Evolutionary conservation across 2,329 filamentous ascomycete species (phyloP), one percentile per base, ranked within the genome.

Genomic region (Colletotrichum sp.): DNA sequence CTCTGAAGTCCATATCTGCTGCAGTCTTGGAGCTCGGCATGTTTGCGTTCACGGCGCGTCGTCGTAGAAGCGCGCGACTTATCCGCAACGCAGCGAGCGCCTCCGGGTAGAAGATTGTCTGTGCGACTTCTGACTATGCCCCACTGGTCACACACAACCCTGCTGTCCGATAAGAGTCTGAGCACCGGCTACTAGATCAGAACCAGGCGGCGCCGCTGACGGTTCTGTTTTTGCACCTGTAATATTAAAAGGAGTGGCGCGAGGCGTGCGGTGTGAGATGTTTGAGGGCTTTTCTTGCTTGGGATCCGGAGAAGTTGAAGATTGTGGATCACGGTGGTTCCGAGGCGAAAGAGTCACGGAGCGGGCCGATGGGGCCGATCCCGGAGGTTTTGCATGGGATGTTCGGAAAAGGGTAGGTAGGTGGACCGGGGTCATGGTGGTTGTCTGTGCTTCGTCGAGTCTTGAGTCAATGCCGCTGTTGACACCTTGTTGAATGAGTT

Each of bases 1-100:
- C 83, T 78, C 82, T 80, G 75, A 87, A 90, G 72, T 90, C 86
- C 80, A 89, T 85, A 4, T 66, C 74, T 60, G 66, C 16, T 63
- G 28, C 59, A 13, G n/a, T 25, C 11, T 73, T 36, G 15, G 27
- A 44, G 25, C 19, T 28, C 28, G 59, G 11, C 64, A 32, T 68
- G 8, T 67, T 27, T 25, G 19, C 11, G 22, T 52, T 32, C 61
- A 27, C 22, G 27, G 55, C 55, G 55, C 27, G 55, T 59, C 25
- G 22, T 25, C 55, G 55, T 59, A 25, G 6, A 22, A 13, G n/a
- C 2, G 44, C 44, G 44, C 44, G 44, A 52, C 44, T 25, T 52
- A 13, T 52, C 6, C 44, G 44, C 44, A 48, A 48, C n/a, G 44
- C 44, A 48, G 44, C 44, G 11, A 52, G 12, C 44, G n/a, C 44